Evolutionary conservation across 2,329 filamentous ascomycete genomes (phyloP).

Genomic region (Chaetomium sp.): DNA sequence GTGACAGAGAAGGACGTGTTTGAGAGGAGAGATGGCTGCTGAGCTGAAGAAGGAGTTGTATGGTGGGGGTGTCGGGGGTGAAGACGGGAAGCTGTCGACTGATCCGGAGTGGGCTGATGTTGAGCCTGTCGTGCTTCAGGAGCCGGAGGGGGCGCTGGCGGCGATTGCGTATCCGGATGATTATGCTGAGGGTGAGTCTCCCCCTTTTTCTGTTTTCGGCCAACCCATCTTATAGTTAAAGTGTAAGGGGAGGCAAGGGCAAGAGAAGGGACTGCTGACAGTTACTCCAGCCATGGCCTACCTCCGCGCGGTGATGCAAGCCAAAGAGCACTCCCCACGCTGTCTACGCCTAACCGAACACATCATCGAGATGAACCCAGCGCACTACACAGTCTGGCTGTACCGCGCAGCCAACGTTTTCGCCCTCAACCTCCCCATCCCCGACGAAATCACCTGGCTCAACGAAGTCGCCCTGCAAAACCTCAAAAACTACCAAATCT

Average conservation of each 20-base stretch:
- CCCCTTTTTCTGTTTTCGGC: background rate
- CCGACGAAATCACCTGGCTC: constrained; percentile 76
- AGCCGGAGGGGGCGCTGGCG: constrained; percentile 80
- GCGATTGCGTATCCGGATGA: constrained; percentile 85
- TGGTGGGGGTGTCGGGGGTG: constrained; percentile 36
- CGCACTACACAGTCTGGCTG: constrained; percentile 98
- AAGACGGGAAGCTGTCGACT: constrained; percentile 48
- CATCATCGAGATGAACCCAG: constrained; percentile 88
- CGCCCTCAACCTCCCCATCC: constrained; percentile 56
- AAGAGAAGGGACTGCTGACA: background rate
- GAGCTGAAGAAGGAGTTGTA: constrained; percentile 49
- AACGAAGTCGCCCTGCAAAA: constrained; percentile 75
- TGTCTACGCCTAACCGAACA: constrained; percentile 77
- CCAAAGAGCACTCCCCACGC: constrained; percentile 73
- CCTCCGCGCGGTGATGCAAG: constrained; percentile 86
- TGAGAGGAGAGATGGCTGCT: constrained; percentile 46
- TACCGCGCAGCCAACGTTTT: constrained; percentile 79
- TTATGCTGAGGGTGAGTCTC: constrained; percentile 65
- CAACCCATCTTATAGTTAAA: no score
- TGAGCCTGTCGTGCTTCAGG: constrained; percentile 72
- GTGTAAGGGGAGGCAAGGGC: no score
- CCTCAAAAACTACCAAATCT: constrained; percentile 99
- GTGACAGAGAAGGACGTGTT: constrained; percentile 36
- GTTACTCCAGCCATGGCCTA: constrained; percentile 67
- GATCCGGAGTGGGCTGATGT: constrained; percentile 81